Evolutionary conservation across 2,329 filamentous ascomycete species (phyloP), one percentile per base, ranked within the genome.

Genomic region (Tolypocladium endophyticum): DNA sequence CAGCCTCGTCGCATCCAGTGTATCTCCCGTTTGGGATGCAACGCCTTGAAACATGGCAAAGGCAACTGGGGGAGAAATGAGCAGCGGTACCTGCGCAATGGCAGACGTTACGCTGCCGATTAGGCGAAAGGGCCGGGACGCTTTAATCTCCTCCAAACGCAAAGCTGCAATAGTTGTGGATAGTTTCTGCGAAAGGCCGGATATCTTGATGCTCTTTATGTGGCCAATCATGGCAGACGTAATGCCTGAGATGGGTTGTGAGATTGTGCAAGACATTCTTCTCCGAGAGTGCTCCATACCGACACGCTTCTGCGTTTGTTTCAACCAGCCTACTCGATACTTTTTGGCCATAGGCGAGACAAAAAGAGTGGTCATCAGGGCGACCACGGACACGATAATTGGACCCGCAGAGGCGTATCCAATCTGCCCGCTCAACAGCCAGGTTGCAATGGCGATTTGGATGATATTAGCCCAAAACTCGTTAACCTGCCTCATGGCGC

Each of bases 1-100:
- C 66, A 0, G 73, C 67, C 7, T 69, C 65, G 58, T 69, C 8
- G 41, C 41, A 8, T 45, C 41, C 20, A 45, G 20, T 11, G 20
- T 9, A 20, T 45, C 41, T 7, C 41, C 41, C 1, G 41, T 23
- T 23, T 23, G 41, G 41, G 41, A 45, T 23, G 41, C 41, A 9
- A 45, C n/a, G 41, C 41, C 41, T 45, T 45, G 41, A 11, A 45
- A 45, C 7, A 45, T 45, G 41, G 41, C 41, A 45, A 45, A 45
- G 18, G 41, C 41, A 23, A 45, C n/a, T 9, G 41, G 41, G 20
- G 41, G 41, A 45, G 41, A 45, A n/a, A 45, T 5, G 41, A 45
- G 41, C 41, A 45, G 41, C n/a, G 41, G 41, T 2, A 45, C 20
- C 20, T 45, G 20, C 20, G 41, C 41, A n/a, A 45, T 23, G 11